Evolutionary conservation across 495 filamentous ascomycete genomes (phyloP), one percentile per base, ranked within the genome.

Genomic region (Aspergillus avenaceus): DNA sequence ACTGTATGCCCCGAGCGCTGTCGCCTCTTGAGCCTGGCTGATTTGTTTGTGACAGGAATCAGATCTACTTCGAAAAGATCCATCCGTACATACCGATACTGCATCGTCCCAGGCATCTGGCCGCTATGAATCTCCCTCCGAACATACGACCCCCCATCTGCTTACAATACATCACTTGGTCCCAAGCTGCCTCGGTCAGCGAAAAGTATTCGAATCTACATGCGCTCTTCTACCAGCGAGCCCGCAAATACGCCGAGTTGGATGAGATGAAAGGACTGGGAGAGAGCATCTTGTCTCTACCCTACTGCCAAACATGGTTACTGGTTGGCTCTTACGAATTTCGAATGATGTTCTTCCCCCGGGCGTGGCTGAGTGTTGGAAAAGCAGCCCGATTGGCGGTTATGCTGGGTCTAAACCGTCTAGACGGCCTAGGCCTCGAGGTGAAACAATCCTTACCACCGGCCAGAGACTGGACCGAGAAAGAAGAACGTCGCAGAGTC

Each of bases 341-440:
- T 64, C 95, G 91, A 68, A 86, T 88, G 79, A 97, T 99, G 88
- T 95, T 88, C 65, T 99, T 99, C 56, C 93, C 93, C 2, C 76
- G 95, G 32, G 95, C 95, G 3, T 99, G 93, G 93, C 79, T 97
- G 68, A 96, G 87, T 48, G 83, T 86, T 8, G 95, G 92, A 13
- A 79, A 88, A 44, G 86, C 84, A 2, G 79, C 84, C 12, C 76
- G 93, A 49, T 65, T 96, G 48, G 77, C 79, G 36, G 82, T 95
- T 54, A 97, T 97, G 95, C 88, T 97, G 76, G 88, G 91, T 5
- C 75, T 98, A 37, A 89, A 98, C 67, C 84, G 91, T 31, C 56
- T 97, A 32, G 93, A 98, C 65, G 91, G 91, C 11, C 62, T 69
- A n/a, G 88, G 86, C 0, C 70, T 95, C 47, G 91, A 97, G 60